Evolutionary conservation across 805 yeast species (phyloP).

Genomic region (Maudiozyma serrabonitensis): DNA sequence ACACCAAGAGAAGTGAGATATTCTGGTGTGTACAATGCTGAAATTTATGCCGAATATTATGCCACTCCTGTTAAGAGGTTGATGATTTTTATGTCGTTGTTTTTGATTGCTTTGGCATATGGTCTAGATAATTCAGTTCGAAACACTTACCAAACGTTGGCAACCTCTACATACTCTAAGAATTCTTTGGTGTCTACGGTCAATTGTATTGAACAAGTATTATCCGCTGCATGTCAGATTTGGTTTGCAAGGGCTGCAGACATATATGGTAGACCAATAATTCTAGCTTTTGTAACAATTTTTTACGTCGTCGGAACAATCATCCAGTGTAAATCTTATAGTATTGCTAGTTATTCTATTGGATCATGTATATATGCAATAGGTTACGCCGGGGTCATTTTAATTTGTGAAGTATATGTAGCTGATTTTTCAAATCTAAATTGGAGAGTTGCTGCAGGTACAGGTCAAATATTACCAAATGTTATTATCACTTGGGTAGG

Average conservation of each 20-base stretch:
- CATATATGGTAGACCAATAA: slow-evolving; percentile 44
- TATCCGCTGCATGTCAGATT: slow-evolving; percentile 49
- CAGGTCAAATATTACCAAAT: slow-evolving; percentile 56
- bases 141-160: slow-evolving; percentile 35
- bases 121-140: slow-evolving; percentile 46
- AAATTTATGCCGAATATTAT: slow-evolving; percentile 43
- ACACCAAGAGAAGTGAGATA: background rate
- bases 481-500: slow-evolving; percentile 64
- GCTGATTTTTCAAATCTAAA: slow-evolving; percentile 56
- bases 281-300: slow-evolving; percentile 34
- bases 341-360: slow-evolving; percentile 41
- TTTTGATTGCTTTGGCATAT: slow-evolving; percentile 47
- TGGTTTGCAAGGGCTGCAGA: slow-evolving; percentile 47
- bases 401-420: slow-evolving; percentile 43
- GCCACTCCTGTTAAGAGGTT: slow-evolving; percentile 32
- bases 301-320: slow-evolving; percentile 46
- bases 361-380: slow-evolving; percentile 38
- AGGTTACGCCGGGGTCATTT: slow-evolving; percentile 50
- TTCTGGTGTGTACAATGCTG: slow-evolving; percentile 38
- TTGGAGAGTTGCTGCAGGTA: slow-evolving; percentile 52
- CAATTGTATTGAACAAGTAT: slow-evolving; percentile 40
- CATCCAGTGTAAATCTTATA: slow-evolving; percentile 42
- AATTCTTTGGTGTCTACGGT: slow-evolving; percentile 45
- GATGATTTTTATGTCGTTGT: slow-evolving; percentile 38
- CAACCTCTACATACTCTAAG: slow-evolving; percentile 39